Conservation (phyloP, 352 stramenopile genomes). For the Phytopythium chamaehyphon region DNA sequence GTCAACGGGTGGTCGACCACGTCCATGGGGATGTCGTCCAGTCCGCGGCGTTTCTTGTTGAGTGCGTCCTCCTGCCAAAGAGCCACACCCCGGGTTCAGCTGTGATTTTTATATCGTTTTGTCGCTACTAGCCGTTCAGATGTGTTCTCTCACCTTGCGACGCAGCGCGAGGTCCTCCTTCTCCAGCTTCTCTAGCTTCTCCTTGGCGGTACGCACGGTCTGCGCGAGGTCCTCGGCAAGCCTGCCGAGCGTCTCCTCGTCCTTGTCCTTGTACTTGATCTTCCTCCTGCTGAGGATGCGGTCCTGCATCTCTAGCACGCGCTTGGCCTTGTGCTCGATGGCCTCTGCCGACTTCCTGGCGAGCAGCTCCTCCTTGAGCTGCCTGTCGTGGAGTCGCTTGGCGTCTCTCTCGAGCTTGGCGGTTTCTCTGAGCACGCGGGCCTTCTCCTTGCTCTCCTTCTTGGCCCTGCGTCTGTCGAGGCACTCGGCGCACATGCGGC, state of each 20-base stretch:
- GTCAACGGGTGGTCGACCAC: constrained; percentile 27
- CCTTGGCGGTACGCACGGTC: constrained; percentile 68
- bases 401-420: constrained; percentile 80
- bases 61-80: constrained; percentile 57
- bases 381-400: constrained; percentile 48
- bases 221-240: constrained; percentile 77
- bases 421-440: constrained; percentile 69
- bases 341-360: constrained; percentile 74
- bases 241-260: constrained; percentile 81
- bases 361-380: constrained; percentile 69
- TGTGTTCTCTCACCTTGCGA: constrained; percentile 36
- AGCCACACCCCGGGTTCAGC: background rate
- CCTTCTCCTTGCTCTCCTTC: constrained; percentile 73
- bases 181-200: constrained; percentile 83
- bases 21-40: constrained; percentile 41
- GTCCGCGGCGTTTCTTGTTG: constrained; percentile 73
- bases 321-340: constrained; percentile 81
- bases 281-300: constrained; percentile 85
- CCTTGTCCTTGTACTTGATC: constrained; percentile 88
- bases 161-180: constrained; percentile 75
- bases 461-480: constrained; percentile 75
- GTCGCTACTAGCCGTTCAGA: background rate
- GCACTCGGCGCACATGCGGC: constrained; percentile 83
- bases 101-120: background rate
- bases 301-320: constrained; percentile 85